Evolutionary conservation across 1,284 basidiomycete genomes (phyloP), one percentile per base, ranked within the genome.

Genomic region (Cutaneotrichosporon mucoides): DNA sequence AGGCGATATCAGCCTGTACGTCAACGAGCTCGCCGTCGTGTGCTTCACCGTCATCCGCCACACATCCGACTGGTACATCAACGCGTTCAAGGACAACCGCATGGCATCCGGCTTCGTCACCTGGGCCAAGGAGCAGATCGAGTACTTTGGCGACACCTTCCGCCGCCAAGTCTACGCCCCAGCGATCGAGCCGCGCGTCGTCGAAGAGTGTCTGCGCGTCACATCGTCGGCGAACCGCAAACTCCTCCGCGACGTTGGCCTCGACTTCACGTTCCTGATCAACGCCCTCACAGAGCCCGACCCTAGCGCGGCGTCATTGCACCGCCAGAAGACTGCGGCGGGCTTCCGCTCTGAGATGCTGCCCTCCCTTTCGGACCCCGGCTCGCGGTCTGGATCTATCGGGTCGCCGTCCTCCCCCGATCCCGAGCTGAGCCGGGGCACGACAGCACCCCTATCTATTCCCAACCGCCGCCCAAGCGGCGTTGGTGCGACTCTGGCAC

Each of bases 51-150:
- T 79, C 12, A 62, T 79, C 15, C 68, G 75, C 16, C 74, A 99
- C 73, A 97, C 94, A 1, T 90, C 90, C 44, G 95, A 99, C 76
- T 99, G 95, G 96, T 99, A 92, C 77, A 83, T 97, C 72, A 87
- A 87, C 1, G 94, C 92, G 51, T 99, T 97, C 79, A 91, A 88
- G 76, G 94, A 97, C 75, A 92, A 93, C 71, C 86, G 90, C 62
- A 91, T 93, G 70, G 90, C 94, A 0, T 94, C 91, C 57, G 84
- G 87, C 8, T 95, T 98, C 71, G 89, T 98, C 24, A 87, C 90
- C 55, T 99, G 95, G 96, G 90, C 93, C 1, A 91, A 88, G 72
- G 83, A 84, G 56, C 89, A 93, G 77, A 86, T 99, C 36, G 87
- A 90, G 70, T 79, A 83, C 47, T 98, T 90, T 73, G 88, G 88